A percentile compares a stretch with the other conserved stretches of the same genome.
These are phyloP conservation scores for Chaetomium sp. DNA, from an alignment of 2,329 filamentous ascomycete species.

Conservation along the genomic window DNA sequence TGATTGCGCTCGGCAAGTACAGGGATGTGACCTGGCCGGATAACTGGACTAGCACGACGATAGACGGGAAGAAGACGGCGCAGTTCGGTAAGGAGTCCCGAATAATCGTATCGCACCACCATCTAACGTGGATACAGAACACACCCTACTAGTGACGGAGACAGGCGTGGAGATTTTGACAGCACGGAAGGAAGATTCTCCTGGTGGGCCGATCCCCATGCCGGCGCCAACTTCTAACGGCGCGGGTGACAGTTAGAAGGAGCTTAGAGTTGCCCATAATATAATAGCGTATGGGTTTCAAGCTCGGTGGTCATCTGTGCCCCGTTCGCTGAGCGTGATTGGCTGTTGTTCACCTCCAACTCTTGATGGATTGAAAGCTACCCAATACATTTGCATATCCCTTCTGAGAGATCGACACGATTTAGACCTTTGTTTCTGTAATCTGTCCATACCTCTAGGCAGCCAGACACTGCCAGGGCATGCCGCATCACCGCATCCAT, in stretches of 20 bases:
- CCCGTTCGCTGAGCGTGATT: neutral
- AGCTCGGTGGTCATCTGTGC: neutral
- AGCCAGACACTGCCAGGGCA: no score
- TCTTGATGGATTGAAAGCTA: no score
- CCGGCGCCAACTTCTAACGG: constrained; percentile 37
- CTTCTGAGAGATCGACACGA: no score
- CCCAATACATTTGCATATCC: no score
- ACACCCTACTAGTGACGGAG: constrained; percentile 82
- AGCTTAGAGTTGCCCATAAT: constrained; percentile 21
- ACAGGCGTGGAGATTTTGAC: constrained; percentile 83
- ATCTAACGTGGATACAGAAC: constrained; percentile 54
- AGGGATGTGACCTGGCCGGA: constrained; percentile 96
- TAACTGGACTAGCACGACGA: constrained; percentile 95
- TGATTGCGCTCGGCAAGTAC: constrained; percentile 92
- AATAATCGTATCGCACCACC: neutral
- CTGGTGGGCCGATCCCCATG: constrained; percentile 72
- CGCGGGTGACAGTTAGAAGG: constrained; percentile 40
- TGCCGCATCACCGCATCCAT: no score
- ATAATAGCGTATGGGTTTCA: neutral
- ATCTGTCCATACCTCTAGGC: no score
- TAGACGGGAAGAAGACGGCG: constrained; percentile 84
- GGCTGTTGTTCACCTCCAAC: neutral
- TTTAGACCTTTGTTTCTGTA: neutral
- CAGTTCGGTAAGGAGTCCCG: constrained; percentile 72
- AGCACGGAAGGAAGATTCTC: constrained; percentile 70